These are phyloP conservation scores for Panicum virgatum DNA, from an alignment of 202 grass and related monocot species.

Conservation along the genomic window DNA sequence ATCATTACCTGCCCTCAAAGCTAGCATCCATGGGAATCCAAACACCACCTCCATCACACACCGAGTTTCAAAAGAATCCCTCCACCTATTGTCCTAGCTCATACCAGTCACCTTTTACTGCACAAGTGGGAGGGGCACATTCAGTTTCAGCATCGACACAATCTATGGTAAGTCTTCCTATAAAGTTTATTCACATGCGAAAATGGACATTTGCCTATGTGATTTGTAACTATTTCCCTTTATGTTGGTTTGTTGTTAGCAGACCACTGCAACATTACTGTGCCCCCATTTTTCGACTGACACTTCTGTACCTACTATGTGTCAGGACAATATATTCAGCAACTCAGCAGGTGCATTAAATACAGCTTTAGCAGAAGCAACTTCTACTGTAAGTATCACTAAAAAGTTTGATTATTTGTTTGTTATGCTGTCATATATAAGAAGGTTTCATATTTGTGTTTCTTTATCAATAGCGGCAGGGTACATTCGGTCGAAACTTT, in stretches of 20 bases:
- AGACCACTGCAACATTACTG: slow-evolving; percentile 10
- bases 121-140: not conserved
- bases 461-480: not conserved
- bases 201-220: not conserved
- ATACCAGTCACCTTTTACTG: not conserved
- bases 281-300: slow-evolving; percentile 31
- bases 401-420: slow-evolving; percentile 5
- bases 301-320: not conserved
- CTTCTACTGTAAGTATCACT: slow-evolving; percentile 14
- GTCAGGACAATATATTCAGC: slow-evolving; percentile 29
- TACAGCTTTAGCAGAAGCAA: slow-evolving; percentile 24
- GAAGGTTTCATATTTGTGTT: slow-evolving; percentile 22
- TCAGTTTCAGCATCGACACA: not conserved
- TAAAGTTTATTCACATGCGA: not conserved
- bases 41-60: not conserved
- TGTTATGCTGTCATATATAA: not conserved
- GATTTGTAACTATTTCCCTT: slow-evolving; percentile 6
- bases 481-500: slow-evolving; percentile 3
- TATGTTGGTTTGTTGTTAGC: slow-evolving; percentile 2
- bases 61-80: not conserved
- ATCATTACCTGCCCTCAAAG: not conserved
- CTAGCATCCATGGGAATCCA: not conserved
- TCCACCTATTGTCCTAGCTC: not conserved
- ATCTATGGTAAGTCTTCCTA: slow-evolving; percentile 18
- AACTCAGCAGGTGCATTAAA: slow-evolving; percentile 33